phyloP scores from a whole-genome alignment of 2,329 filamentous ascomycete genomes.

The Chaetomium olivaceum region DNA sequence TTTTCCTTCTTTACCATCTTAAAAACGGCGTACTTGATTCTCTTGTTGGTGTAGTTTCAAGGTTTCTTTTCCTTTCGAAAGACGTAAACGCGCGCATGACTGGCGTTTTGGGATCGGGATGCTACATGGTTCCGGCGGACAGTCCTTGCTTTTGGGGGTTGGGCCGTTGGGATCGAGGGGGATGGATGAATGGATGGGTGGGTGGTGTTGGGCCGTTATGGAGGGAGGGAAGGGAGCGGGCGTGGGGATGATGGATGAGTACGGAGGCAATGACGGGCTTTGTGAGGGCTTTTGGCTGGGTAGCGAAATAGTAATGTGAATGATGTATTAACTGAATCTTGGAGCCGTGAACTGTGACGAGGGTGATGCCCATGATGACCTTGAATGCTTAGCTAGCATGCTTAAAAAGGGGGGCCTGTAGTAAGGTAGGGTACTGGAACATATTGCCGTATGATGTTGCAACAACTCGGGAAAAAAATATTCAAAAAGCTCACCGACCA shows the following conservation, averaged over 20 bases:
- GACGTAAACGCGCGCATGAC: slow-evolving; percentile 29
- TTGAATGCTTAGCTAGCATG: too few relatives aligned
- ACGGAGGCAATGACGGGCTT: not conserved
- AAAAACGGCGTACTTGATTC: slow-evolving; percentile 21
- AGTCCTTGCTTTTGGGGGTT: slow-evolving; percentile 4
- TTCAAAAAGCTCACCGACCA: too few relatives aligned
- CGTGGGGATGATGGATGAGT: not conserved
- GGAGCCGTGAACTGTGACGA: not conserved
- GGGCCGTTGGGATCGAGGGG: slow-evolving; percentile 11
- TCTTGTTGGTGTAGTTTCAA: slow-evolving; percentile 15
- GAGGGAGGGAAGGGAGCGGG: not conserved
- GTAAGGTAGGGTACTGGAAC: too few relatives aligned
- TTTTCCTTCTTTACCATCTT: not conserved
- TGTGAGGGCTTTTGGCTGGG: slow-evolving; percentile 1
- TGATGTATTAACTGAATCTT: not conserved
- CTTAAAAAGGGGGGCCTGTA: too few relatives aligned
- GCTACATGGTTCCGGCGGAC: slow-evolving; percentile 4
- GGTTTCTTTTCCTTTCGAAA: slow-evolving; percentile 12
- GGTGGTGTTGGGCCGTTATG: not conserved
- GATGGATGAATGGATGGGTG: too few relatives aligned
- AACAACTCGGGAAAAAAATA: too few relatives aligned
- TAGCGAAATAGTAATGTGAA: slow-evolving; percentile 10
- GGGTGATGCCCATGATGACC: too few relatives aligned
- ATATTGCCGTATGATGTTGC: too few relatives aligned
- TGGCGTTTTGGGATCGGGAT: slow-evolving; percentile 25